Evolutionary conservation across 768 basidiomycete genomes (phyloP), one percentile per base, ranked within the genome.

Genomic region (Podaxis sp.): DNA sequence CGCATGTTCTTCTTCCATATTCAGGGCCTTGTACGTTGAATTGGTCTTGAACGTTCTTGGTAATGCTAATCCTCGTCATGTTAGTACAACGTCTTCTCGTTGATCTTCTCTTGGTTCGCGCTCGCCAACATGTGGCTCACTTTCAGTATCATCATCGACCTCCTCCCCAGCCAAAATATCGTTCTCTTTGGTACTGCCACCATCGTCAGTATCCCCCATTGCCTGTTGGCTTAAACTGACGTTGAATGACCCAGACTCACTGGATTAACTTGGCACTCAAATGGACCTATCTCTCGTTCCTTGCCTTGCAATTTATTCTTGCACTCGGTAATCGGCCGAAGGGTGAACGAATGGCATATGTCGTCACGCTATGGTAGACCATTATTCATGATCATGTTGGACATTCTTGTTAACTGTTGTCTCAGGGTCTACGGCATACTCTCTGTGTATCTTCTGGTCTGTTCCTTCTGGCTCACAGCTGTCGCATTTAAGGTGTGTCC

Each of bases 1-100:
- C 88, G 96, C 71, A 93, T 99, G 91, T 90, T 99, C 80, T 95
- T 98, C 81, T 87, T 99, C 74, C 96, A 98, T 71, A 70, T 99
- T 52, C 96, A 99, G 76, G 95, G 88, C 46, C 63, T 98, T 59
- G 93, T 94, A 72, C 65, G 89, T 81, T 30, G 24, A 24, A 40
- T n/a, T 19, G n/a, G 7, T 28, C 24, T 38, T 70, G 49, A 19
- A 56, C 13, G 46, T 26, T 28, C 28, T 33, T 13, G 13, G 26
- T 17, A n/a, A 36, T 53, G 15, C 33, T 56, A 33, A 38, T 48
- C 17, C n/a, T 36, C 11, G 17, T 62, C 22, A 13, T 33, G 30
- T 9, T 60, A 94, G 91, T 96, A 95, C 74, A 95, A 95, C 75
- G 69, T 95, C 56, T 86, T 92, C 72, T 89, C 85, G 33, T 80